A percentile compares a stretch with the other conserved stretches of the same genome.
phyloP scores from a whole-genome alignment of 2,329 filamentous ascomycete genomes.

The Cladosporium colombiae region DNA sequence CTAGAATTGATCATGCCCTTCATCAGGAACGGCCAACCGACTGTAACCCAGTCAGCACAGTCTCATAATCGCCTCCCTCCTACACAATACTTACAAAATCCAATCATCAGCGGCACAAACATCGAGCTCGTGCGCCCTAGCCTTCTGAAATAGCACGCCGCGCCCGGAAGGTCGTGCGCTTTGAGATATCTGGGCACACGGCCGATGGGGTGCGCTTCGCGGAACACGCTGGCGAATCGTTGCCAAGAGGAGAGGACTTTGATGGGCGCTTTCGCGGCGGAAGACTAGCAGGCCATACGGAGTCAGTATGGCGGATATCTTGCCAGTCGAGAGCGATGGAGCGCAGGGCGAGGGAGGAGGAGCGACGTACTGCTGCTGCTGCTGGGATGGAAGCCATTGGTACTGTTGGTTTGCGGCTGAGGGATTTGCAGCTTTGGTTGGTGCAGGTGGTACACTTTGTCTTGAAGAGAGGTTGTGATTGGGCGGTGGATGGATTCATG shows the following conservation, averaged over 20 bases:
- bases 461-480: not conserved
- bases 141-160: conserved; percentile 9
- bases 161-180: conserved; percentile 8
- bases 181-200: conserved; percentile 16
- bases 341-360: not conserved
- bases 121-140: conserved; percentile 11
- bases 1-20: conserved; percentile 14
- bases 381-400: conserved; percentile 6
- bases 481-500: conserved; percentile 3
- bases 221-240: conserved; percentile 18
- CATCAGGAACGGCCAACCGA: conserved; percentile 12
- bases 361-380: not conserved
- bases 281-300: conserved; percentile 11
- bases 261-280: conserved; percentile 9
- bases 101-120: conserved; percentile 16
- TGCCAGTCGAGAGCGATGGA: not conserved
- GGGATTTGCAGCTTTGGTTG: conserved; percentile 12
- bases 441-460: conserved; percentile 15
- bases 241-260: conserved; percentile 11
- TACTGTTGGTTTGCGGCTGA: conserved; percentile 6
- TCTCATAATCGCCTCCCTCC: not conserved
- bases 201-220: conserved; percentile 19
- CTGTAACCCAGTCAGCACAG: not conserved
- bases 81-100: conserved; percentile 4
- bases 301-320: conserved; percentile 15